Base-by-base conservation (phyloP, 129 eudicot genomes). In the Rutidosis leptorrhynchoides region DNA sequence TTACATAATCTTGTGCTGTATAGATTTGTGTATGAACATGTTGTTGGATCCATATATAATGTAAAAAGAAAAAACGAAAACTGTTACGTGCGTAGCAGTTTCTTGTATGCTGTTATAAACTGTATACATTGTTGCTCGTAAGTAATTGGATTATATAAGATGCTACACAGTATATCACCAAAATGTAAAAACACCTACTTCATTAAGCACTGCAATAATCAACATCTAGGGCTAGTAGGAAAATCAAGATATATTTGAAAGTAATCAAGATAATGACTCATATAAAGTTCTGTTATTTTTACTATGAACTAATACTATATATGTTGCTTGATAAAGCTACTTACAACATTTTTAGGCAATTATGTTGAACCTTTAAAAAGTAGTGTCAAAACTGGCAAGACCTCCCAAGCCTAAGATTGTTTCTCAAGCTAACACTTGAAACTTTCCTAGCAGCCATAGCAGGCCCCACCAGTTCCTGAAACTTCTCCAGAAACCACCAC, bases 381-480 rank as follows among this genome's bases (percentile, higher is more conserved):
- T 64, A 51, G 20, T 74, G 20, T 74, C 73, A 74, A 74, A 74
- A 74, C 28, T 74, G 63, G 73, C 73, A 74, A 59, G 79, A 74
- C 46, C 73, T 58, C 68, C 79, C 73, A 24, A 74, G 14, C 62
- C 62, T 67, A 16, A 21, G 67, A 66, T 32, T 67, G 55, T 69
- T 70, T 57, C 82, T 81, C 58, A 61, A 71, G 56, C 73, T 57
- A 48, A 78, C 28, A 65, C 78, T 72, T 24, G 76, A 68, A 58
- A 74, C 57, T 43, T 78, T 81, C 78, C 78, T 57, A 49, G 70
- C 57, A 60, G 45, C 73, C 24, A 84, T 61, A 6, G 80, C 67
- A 8, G 84, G 82, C 32, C 37, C 61, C 30, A 81, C 78, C 64
- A 81, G 78, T 72, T 81, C 86, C 70, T 70, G 32, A 69, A 84